These are phyloP conservation scores for Phalaenopsis aphrodite DNA, from an alignment of 106 monocot genomes.

Conservation along the genomic window DNA sequence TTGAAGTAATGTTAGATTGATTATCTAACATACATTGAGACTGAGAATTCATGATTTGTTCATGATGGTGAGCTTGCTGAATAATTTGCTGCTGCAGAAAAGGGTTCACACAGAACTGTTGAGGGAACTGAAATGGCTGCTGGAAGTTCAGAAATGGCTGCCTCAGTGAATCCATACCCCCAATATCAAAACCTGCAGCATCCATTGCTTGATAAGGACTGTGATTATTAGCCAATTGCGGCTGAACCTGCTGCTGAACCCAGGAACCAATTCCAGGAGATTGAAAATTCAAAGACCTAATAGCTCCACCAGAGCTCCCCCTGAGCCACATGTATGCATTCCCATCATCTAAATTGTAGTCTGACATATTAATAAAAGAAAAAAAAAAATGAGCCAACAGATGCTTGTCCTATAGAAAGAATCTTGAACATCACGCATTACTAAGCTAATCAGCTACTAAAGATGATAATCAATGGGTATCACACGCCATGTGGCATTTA, in stretches of 20 bases:
- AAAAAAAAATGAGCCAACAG: neutral
- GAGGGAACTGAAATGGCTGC: conserved; percentile 62
- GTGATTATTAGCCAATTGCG: conserved; percentile 46
- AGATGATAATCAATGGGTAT: neutral
- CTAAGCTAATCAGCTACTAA: neutral
- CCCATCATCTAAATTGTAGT: conserved; percentile 44
- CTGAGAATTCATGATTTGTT: conserved; percentile 32
- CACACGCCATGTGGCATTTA: neutral
- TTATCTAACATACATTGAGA: conserved; percentile 32
- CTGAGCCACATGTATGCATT: conserved; percentile 76
- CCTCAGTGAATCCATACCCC: conserved; percentile 44
- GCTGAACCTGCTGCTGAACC: conserved; percentile 56
- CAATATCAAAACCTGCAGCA: conserved; percentile 57
- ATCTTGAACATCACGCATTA: neutral
- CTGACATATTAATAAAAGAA: conserved; percentile 1
- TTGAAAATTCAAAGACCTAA: conserved; percentile 65
- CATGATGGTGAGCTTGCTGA: conserved; percentile 40
- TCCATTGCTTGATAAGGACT: conserved; percentile 72
- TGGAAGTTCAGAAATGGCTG: conserved; percentile 60
- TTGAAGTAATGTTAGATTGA: conserved; percentile 21
- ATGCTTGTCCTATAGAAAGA: neutral
- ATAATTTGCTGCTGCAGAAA: conserved; percentile 51
- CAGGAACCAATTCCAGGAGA: conserved; percentile 50
- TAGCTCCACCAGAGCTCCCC: conserved; percentile 44
- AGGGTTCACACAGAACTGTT: conserved; percentile 35